phyloP scores from a whole-genome alignment of 176 grass and related monocot genomes.

The Zoysia pacifica region DNA sequence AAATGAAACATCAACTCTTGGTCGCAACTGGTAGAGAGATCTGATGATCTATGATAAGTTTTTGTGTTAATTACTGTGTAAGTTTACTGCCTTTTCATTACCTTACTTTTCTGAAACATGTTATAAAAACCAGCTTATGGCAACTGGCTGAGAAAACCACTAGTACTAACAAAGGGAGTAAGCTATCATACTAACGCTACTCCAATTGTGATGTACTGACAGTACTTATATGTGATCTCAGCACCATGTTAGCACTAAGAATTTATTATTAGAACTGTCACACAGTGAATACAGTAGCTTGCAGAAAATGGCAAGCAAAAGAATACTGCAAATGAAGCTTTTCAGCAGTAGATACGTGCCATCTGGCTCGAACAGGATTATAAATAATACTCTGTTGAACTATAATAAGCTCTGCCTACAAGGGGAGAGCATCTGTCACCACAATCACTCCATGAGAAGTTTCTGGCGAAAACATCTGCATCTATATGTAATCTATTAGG shows the following conservation, averaged over 20 bases:
- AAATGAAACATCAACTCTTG: too few species aligned
- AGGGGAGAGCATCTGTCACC: conserved; percentile 12
- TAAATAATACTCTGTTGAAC: not conserved
- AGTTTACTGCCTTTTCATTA: too few species aligned
- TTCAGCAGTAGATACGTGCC: too few species aligned
- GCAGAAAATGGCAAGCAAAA: not conserved
- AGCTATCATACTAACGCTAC: not conserved
- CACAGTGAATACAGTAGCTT: not conserved
- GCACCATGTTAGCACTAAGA: not conserved
- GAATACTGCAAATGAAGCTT: not conserved
- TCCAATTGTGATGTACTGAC: not conserved
- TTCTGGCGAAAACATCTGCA: conserved; percentile 5
- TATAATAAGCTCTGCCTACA: not conserved
- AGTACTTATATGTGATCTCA: not conserved
- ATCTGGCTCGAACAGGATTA: not conserved
- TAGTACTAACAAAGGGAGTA: too few species aligned
- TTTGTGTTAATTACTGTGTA: too few species aligned
- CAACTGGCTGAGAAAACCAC: too few species aligned
- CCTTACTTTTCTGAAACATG: too few species aligned
- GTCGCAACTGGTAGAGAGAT: too few species aligned
- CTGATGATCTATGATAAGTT: too few species aligned
- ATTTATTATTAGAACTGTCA: not conserved
- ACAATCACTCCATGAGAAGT: not conserved
- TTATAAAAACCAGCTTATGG: too few species aligned
- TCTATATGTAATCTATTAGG: not conserved